phyloP scores from a whole-genome alignment of 1,284 basidiomycete species.

The Neolentinus lepideus region DNA sequence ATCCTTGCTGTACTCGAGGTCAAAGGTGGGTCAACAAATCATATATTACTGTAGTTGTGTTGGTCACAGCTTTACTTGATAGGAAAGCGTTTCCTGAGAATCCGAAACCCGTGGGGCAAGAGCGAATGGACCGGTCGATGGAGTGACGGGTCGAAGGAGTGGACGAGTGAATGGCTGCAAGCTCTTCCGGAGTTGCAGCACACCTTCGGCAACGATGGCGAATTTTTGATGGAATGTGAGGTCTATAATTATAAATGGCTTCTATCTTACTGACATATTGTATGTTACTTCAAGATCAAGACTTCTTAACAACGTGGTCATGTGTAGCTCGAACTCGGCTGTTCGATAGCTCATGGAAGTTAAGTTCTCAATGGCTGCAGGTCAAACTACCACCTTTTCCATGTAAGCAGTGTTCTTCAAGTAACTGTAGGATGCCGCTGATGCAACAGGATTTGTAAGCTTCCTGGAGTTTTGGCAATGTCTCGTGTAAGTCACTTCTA shows the following conservation, averaged over 20 bases:
- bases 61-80: too few relatives aligned
- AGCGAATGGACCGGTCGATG: slow-evolving; percentile 45
- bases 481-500: slow-evolving; percentile 33
- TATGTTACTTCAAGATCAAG: slow-evolving; percentile 25
- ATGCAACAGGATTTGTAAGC: slow-evolving; percentile 3
- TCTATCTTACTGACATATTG: background rate
- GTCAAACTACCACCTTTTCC: slow-evolving; percentile 28
- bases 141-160: slow-evolving; percentile 47
- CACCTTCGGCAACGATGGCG: slow-evolving; percentile 41
- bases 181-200: slow-evolving; percentile 30
- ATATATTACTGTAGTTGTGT: too few relatives aligned
- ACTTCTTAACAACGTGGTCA: slow-evolving; percentile 41
- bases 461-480: slow-evolving; percentile 40
- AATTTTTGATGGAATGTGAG: slow-evolving; percentile 50
- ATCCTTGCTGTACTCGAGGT: slow-evolving; percentile 41
- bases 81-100: slow-evolving; percentile 41
- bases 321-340: slow-evolving; percentile 37
- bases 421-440: background rate
- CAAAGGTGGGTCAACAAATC: slow-evolving; percentile 13
- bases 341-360: slow-evolving; percentile 40
- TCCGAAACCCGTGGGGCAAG: slow-evolving; percentile 48
- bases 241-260: background rate
- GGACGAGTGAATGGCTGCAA: slow-evolving; percentile 39
- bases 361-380: slow-evolving; percentile 41
- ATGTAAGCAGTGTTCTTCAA: slow-evolving; percentile 3